phyloP scores from a whole-genome alignment of 495 filamentous ascomycete genomes.

The Stereocaulon alpinum region DNA sequence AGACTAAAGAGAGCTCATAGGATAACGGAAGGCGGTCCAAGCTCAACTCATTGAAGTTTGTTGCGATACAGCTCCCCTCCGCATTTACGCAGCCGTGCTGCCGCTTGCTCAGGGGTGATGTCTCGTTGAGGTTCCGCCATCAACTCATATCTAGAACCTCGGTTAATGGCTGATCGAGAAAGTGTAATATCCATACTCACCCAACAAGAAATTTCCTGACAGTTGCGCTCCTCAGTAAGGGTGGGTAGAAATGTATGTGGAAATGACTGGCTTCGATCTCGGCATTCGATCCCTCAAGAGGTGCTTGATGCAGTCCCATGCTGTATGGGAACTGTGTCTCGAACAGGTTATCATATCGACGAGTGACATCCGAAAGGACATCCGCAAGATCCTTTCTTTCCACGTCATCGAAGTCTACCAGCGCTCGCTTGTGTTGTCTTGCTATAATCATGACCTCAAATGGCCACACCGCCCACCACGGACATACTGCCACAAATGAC shows the following conservation, averaged over 20 bases:
- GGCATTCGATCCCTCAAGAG: conserved; percentile 71
- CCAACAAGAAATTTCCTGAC: conserved; percentile 95
- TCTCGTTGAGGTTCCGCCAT: conserved; percentile 95
- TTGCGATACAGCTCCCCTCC: conserved; percentile 79
- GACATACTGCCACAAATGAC: conserved; percentile 73
- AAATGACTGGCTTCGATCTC: conserved; percentile 81
- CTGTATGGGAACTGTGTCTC: conserved; percentile 95
- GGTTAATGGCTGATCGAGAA: neutral
- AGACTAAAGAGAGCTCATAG: neutral
- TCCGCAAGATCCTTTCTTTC: conserved; percentile 69
- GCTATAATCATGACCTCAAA: conserved; percentile 90
- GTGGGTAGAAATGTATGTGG: conserved; percentile 96
- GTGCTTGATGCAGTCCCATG: conserved; percentile 89
- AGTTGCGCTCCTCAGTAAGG: conserved; percentile 80
- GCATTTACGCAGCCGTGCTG: conserved; percentile 59
- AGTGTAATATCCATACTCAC: conserved; percentile 27
- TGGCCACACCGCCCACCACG: conserved; percentile 97
- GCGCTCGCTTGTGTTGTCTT: conserved; percentile 64
- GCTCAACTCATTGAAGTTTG: conserved; percentile 33
- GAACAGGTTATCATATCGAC: conserved; percentile 92
- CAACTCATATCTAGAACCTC: conserved; percentile 57
- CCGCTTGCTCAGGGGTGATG: conserved; percentile 95
- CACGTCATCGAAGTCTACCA: conserved; percentile 64
- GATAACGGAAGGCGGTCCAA: neutral
- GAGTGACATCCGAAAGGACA: conserved; percentile 72